Conservation (phyloP, 805 yeast species). For the Komagataella populi region DNA sequence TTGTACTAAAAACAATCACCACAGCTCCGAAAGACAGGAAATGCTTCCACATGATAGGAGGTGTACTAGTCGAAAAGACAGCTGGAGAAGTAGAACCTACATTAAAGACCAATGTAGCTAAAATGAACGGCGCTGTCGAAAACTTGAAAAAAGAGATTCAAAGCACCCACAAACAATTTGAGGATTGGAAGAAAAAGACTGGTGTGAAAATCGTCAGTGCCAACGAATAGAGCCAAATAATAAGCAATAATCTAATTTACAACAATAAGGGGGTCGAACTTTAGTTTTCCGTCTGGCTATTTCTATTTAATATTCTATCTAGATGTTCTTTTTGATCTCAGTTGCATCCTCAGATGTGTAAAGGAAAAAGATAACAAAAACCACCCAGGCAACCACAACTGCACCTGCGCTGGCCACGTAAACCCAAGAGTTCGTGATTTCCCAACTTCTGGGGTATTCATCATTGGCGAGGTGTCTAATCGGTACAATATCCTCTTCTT, state of each 20-base stretch:
- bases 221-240: background rate
- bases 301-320: conserved; percentile 1
- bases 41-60: conserved; percentile 90
- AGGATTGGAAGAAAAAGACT: conserved; percentile 34
- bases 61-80: conserved; percentile 73
- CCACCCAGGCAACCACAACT: conserved; percentile 66
- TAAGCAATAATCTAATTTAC: background rate
- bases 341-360: conserved; percentile 14
- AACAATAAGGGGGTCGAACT: background rate
- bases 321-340: conserved; percentile 12
- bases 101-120: conserved; percentile 39
- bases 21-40: conserved; percentile 45
- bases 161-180: conserved; percentile 26
- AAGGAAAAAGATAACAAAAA: conserved; percentile 58
- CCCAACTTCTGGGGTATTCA: conserved; percentile 89
- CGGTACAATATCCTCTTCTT: conserved; percentile 58
- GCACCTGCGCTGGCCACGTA: conserved; percentile 59
- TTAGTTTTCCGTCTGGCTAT: background rate
- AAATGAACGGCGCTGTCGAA: conserved; percentile 25
- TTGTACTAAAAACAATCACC: conserved; percentile 46
- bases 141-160: conserved; percentile 24
- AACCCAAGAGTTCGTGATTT: conserved; percentile 87
- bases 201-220: conserved; percentile 32
- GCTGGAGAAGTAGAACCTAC: conserved; percentile 66
- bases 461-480: conserved; percentile 92